Base-by-base conservation (phyloP, 2,329 filamentous ascomycete species). In the Diaporthe sp. region DNA sequence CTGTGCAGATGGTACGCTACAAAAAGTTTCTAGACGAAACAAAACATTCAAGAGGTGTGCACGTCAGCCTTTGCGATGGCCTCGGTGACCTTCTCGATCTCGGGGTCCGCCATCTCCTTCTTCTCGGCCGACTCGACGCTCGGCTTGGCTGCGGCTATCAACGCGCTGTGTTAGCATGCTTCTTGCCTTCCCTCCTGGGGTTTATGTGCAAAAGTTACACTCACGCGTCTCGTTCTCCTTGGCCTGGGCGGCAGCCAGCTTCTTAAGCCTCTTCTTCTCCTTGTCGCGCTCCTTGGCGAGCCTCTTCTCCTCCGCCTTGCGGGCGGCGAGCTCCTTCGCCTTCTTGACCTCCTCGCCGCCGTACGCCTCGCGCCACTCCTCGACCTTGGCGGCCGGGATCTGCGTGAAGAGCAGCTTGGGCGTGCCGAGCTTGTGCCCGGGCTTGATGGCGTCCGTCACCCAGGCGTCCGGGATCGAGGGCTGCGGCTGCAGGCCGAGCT, bases 401-500 rank as follows among this genome's bases (percentile, higher is more conserved):
- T 90, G 90, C n/a, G 91, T 91, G 85, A 98, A 98, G 44, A 98
- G 88, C 57, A 95, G 93, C 78, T 91, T 90, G 0, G 95, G 92
- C 82, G 93, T 93, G 79, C 95, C 94, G 78, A 98, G 93, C 82
- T 92, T 93, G 86, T 98, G 95, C 75, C 93, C 94, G 1, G 93
- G 89, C 80, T 91, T 88, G 78, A 97, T 86, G 3, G 88, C 85
- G 77, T 91, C 88, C n/a, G 85, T 84, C 25, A 83, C 81, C 93
- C 94, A 97, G 60, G 86, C 86, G 78, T 92, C 88, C 2, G 94
- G 93, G 77, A 96, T 95, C 49, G 84, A 84, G 65, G 89, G 84
- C 80, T 90, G 85, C 76, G 88, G 77, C 93, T 83, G 78, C 72
- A 90, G 82, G 62, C 93, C 91, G 39, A 98, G 90, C 86, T 98